Evolutionary conservation across 1,284 basidiomycete genomes (phyloP), one percentile per base, ranked within the genome.

Genomic region (Cerrena zonata): DNA sequence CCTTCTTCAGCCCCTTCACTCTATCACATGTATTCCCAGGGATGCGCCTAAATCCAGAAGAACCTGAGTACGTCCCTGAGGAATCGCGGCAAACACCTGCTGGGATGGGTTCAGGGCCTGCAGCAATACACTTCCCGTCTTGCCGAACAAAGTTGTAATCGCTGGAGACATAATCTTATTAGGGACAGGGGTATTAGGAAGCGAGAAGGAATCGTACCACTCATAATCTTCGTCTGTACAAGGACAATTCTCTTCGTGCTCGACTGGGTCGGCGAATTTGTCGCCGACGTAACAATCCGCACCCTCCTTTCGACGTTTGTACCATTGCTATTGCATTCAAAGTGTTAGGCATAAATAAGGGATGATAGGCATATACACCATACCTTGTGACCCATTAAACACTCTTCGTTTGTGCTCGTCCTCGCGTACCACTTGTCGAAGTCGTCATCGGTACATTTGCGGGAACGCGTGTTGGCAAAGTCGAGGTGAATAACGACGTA

Each of bases 321-420:
- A 99, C 85, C 89, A 97, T 86, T 98, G 95, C 87, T 92, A 44
- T 12, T 18, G n/a, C n/a, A n/a, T 21, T 34, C 11, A 21, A 22
- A 12, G 30, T 34, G 7, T 7, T 15, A 7, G 7, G 15, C 15
- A 22, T 23, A 36, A 18, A 18, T 5, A 18, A 4, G 7, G 26
- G 19, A 23, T 12, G 21, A 27, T 27, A 24, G 26, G 1, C 10
- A 40, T 36, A 36, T 40, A 18, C 21, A 12, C 54, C 76, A 39
- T 54, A 88, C 90, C 79, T 89, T 94, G 66, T 92, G 91, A 2
- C 95, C 95, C 91, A 99, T 94, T 22, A 99, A 69, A 69, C 95
- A 99, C 59, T 92, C 82, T 30, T 78, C 77, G 4, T 77, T 50
- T 5, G 49, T 78, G 10, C 71, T 69, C 18, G 77, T 73, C 46